phyloP scores from a whole-genome alignment of 2,329 filamentous ascomycete species.

The Leptosphaerulina australis region DNA sequence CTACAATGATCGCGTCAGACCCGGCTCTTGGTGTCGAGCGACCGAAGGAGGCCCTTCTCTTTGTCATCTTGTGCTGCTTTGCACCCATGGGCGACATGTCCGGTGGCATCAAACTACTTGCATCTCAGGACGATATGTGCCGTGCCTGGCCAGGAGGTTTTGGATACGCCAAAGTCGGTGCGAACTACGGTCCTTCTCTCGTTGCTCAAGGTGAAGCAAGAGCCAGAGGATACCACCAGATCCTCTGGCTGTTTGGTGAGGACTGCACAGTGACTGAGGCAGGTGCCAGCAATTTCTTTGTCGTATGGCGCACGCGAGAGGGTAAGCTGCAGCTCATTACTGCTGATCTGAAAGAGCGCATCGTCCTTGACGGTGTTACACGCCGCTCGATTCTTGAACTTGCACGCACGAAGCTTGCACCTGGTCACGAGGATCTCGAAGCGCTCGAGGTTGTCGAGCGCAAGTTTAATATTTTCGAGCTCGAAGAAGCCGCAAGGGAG shows the following conservation, averaged over 20 bases:
- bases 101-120: slow-evolving; percentile 70
- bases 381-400: slow-evolving; percentile 78
- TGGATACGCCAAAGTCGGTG: slow-evolving; percentile 88
- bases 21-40: slow-evolving; percentile 79
- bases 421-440: slow-evolving; percentile 44
- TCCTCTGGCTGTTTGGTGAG: slow-evolving; percentile 88
- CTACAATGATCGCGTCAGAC: slow-evolving; percentile 84
- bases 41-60: slow-evolving; percentile 85
- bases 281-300: slow-evolving; percentile 90
- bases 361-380: slow-evolving; percentile 91
- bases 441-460: slow-evolving; percentile 75
- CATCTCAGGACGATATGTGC: slow-evolving; percentile 79
- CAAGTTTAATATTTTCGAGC: slow-evolving; percentile 79
- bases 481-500: slow-evolving; percentile 73
- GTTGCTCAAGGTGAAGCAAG: slow-evolving; percentile 78
- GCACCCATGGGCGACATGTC: slow-evolving; percentile 50
- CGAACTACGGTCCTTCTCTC: slow-evolving; percentile 88
- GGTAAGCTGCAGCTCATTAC: slow-evolving; percentile 75
- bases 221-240: slow-evolving; percentile 78
- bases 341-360: slow-evolving; percentile 77
- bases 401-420: slow-evolving; percentile 64
- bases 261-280: slow-evolving; percentile 85
- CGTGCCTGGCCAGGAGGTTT: slow-evolving; percentile 94
- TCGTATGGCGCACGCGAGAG: slow-evolving; percentile 74
- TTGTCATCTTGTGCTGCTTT: slow-evolving; percentile 68